Base-by-base conservation (phyloP, 805 yeast species). In the Saitoella complicata region DNA sequence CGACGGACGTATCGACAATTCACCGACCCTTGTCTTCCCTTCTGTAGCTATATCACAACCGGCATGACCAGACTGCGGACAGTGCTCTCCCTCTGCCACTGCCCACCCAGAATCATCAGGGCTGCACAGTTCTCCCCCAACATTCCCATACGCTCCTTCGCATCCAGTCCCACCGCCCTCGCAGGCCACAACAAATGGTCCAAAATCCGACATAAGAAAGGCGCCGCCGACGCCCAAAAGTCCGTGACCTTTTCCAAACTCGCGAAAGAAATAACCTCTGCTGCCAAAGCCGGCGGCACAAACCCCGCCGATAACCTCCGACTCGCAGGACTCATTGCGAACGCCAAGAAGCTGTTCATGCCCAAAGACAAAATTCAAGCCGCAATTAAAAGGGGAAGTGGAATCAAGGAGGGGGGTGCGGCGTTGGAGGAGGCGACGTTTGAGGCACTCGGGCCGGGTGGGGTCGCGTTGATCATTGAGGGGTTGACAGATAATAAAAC, bases 391-490 rank as follows among this genome's bases (percentile, higher is more conserved):
- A 30, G 33, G 31, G 41, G 45, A 7, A 41, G 43, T 5, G 34
- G 35, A 10, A 37, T 32, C 6, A 34, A 30, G 12, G 32, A 30
- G 13, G 64, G 68, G 32, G 53, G 47, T n/a, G 45, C 41, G 21
- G 61, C 61, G 29, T 61, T 70, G 48, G 79, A 72, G 45, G 59
- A 69, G 7, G 80, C 76, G 34, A 58, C 71, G 7, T 88, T 86
- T 60, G 97, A 88, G 58, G 94, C 88, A 11, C 68, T 86, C 61
- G 95, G 87, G 1, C 95, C 95, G 0, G 91, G 87, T 1, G 95
- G 95, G 2, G 84, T 83, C 2, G 82, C 94, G 0, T 68, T 85
- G 41, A 71, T 88, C 2, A 75, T 88, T 5, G 94, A 85, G 55
- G 85, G 94, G 0, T 67, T 76, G 40, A 87, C 96, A 0, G 95